These are phyloP conservation scores for Blastocystis sp. DNA, from an alignment of 352 stramenopile genomes.

Conservation along the genomic window DNA sequence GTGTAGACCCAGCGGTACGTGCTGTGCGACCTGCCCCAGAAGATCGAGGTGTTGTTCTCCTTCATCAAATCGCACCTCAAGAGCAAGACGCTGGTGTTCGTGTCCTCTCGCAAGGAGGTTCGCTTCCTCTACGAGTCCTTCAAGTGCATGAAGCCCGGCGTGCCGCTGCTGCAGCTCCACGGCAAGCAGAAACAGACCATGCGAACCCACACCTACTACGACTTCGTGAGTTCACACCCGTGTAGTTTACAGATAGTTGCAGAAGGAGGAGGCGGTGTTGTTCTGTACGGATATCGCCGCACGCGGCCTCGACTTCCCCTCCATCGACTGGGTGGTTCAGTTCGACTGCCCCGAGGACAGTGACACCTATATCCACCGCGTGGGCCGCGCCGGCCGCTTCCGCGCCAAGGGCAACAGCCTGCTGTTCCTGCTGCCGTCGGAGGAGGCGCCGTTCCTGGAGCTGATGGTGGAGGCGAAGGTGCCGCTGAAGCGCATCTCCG, in stretches of 20 bases:
- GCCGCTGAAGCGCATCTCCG: slow-evolving; percentile 88
- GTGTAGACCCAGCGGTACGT: slow-evolving; percentile 84
- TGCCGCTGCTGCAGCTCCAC: slow-evolving; percentile 91
- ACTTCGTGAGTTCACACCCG: slow-evolving; percentile 86
- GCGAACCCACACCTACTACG: slow-evolving; percentile 95
- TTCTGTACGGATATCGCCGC: slow-evolving; percentile 97
- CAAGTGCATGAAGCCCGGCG: slow-evolving; percentile 90
- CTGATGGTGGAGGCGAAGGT: slow-evolving; percentile 86
- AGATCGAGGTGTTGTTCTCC: slow-evolving; percentile 93
- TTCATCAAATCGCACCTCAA: slow-evolving; percentile 98
- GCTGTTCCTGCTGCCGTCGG: slow-evolving; percentile 84
- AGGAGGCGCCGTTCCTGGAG: slow-evolving; percentile 83
- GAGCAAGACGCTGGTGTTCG: slow-evolving; percentile 96
- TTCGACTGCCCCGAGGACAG: slow-evolving; percentile 94
- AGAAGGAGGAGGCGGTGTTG: slow-evolving; percentile 77
- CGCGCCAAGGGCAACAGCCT: slow-evolving; percentile 83
- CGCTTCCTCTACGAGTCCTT: slow-evolving; percentile 90
- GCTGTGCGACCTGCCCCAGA: slow-evolving; percentile 87
- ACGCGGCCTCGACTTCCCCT: slow-evolving; percentile 93
- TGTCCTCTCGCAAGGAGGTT: slow-evolving; percentile 91
- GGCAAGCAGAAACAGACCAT: slow-evolving; percentile 97
- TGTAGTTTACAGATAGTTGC: too few relatives aligned
- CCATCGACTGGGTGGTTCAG: slow-evolving; percentile 94
- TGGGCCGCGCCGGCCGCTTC: slow-evolving; percentile 88
- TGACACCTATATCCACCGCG: slow-evolving; percentile 95